Percentiles rank a stretch among this genome's conserved stretches.
Evolutionary conservation across 2,329 filamentous ascomycete species (phyloP).

Genomic region (Pseudogymnoascus sp.): DNA sequence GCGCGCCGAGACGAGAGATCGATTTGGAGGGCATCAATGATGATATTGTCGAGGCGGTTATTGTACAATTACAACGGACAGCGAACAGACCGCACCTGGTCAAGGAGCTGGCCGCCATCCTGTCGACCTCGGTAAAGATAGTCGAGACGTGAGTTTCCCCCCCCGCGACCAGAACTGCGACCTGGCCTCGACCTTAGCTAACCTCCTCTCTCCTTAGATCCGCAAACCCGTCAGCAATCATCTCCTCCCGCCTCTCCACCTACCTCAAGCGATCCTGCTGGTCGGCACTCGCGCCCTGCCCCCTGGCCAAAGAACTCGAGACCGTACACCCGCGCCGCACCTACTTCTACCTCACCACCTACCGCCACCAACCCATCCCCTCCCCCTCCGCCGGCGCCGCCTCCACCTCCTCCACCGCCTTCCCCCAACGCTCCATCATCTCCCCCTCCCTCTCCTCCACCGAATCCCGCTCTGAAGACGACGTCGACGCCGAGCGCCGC

Average conservation of each 20-base stretch:
- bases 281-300: slow-evolving; percentile 72
- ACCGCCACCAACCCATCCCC: slow-evolving; percentile 72
- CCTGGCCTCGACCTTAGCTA: slow-evolving; percentile 21
- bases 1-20: slow-evolving; percentile 45
- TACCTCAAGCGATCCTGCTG: slow-evolving; percentile 83
- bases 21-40: slow-evolving; percentile 83
- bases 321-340: slow-evolving; percentile 87
- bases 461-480: slow-evolving; percentile 64
- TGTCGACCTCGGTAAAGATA: slow-evolving; percentile 67
- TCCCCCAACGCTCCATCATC: slow-evolving; percentile 54
- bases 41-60: slow-evolving; percentile 87
- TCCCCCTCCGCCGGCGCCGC: slow-evolving; percentile 49
- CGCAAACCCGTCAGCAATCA: slow-evolving; percentile 88
- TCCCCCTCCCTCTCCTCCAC: slow-evolving; percentile 75
- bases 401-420: slow-evolving; percentile 29
- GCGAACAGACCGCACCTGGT: slow-evolving; percentile 89
- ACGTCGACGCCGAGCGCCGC: slow-evolving; percentile 58
- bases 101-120: slow-evolving; percentile 78
- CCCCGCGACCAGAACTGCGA: slow-evolving; percentile 13
- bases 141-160: slow-evolving; percentile 74
- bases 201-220: slow-evolving; percentile 55
- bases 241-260: slow-evolving; percentile 81
- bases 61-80: slow-evolving; percentile 80
- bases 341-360: slow-evolving; percentile 94
- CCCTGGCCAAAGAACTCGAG: slow-evolving; percentile 86